phyloP scores from a whole-genome alignment of 1,139 yeast genomes.

The Ashbya aceris region DNA sequence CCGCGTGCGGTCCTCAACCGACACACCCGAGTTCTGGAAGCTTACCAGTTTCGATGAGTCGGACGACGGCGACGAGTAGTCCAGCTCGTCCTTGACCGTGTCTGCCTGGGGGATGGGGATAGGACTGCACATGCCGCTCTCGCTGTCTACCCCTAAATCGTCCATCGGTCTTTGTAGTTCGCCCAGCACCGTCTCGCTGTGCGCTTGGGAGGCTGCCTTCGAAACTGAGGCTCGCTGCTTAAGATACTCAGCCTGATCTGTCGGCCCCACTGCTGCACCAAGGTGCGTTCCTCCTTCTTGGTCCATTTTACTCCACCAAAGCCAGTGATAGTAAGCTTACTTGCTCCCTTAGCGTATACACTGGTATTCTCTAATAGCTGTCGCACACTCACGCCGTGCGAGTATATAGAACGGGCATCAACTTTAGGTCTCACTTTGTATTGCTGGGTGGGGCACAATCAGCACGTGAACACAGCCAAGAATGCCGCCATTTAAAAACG shows the following conservation, averaged over 20 bases:
- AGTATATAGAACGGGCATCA: too few relatives aligned
- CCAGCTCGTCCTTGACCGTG: neutral
- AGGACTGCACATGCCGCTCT: too few relatives aligned
- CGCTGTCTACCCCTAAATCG: neutral
- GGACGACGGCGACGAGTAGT: neutral
- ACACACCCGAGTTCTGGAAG: conserved; percentile 2
- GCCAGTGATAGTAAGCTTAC: too few relatives aligned
- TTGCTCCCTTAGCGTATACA: too few relatives aligned
- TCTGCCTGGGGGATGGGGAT: too few relatives aligned
- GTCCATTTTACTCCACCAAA: neutral
- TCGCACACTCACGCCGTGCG: too few relatives aligned
- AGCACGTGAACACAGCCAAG: neutral
- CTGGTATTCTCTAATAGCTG: too few relatives aligned
- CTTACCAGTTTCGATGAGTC: neutral
- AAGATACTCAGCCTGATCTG: conserved; percentile 9
- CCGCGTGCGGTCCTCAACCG: conserved; percentile 5
- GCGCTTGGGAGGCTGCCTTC: conserved; percentile 25
- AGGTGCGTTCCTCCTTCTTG: neutral
- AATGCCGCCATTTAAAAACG: too few relatives aligned
- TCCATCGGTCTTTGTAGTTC: conserved; percentile 18
- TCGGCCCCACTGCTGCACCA: neutral
- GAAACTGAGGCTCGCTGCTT: conserved; percentile 8
- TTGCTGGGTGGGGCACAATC: neutral
- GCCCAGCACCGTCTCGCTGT: conserved; percentile 24
- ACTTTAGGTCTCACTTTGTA: neutral